A percentile compares a stretch with the other conserved stretches of the same genome.
phyloP scores from a whole-genome alignment of 257 asterid genomes.

The Capsicum chinense region DNA sequence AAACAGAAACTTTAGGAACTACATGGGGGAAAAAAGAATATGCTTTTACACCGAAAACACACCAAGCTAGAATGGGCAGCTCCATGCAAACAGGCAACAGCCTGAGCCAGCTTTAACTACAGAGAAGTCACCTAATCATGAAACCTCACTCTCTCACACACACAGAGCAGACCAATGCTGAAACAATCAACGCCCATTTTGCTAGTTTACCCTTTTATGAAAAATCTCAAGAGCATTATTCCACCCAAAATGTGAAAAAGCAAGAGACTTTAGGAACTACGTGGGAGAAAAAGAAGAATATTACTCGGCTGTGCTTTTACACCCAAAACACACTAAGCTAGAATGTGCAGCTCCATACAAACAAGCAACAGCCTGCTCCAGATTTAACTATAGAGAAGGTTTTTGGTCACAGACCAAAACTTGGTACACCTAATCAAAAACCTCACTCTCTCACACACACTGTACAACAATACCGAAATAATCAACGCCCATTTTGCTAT shows the following conservation, averaged over 20 bases:
- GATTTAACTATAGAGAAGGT: not conserved
- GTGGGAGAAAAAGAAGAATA: not conserved
- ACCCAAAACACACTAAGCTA: too few species aligned
- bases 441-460: not conserved
- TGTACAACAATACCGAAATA: not conserved
- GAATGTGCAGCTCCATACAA: not conserved
- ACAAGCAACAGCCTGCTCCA: not conserved
- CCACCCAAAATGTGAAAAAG: not conserved
- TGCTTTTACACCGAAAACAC: not conserved
- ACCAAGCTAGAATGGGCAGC: not conserved
- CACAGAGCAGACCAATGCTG: constrained; percentile 7
- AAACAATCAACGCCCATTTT: not conserved
- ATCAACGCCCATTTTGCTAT: not conserved
- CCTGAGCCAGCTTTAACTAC: not conserved
- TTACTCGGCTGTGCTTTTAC: not conserved
- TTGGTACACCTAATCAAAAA: not conserved
- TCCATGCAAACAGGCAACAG: not conserved
- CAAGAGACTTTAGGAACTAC: not conserved
- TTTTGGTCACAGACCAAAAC: not conserved
- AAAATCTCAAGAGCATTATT: not conserved
- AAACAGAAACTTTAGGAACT: not conserved
- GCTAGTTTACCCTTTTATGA: not conserved
- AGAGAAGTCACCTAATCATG: not conserved
- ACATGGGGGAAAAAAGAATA: not conserved
- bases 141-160: not conserved